These are phyloP conservation scores for Leccinum ochraceum DNA, from an alignment of 768 basidiomycete genomes.

Conservation along the genomic window DNA sequence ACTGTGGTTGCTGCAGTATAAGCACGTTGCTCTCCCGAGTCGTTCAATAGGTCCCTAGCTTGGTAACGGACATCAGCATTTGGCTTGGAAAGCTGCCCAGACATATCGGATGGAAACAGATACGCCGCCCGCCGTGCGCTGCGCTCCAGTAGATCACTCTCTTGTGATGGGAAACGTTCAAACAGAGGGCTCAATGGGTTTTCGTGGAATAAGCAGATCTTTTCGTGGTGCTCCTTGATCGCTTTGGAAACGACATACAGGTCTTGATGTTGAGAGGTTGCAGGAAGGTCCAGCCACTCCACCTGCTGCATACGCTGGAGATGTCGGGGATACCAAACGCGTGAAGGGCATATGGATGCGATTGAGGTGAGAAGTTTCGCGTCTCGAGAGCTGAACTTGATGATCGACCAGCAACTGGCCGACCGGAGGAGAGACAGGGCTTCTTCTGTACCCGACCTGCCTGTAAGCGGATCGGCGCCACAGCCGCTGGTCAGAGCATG, in stretches of 20 bases:
- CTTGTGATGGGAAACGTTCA: neutral
- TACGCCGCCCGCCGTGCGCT: slow-evolving; percentile 9
- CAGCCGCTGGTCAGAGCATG: neutral
- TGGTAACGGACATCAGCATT: slow-evolving; percentile 11
- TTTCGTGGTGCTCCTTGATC: slow-evolving; percentile 29
- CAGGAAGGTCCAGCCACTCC: slow-evolving; percentile 26
- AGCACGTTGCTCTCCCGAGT: slow-evolving; percentile 7
- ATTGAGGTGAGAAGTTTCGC: slow-evolving; percentile 30
- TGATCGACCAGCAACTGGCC: slow-evolving; percentile 40
- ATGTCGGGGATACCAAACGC: slow-evolving; percentile 6
- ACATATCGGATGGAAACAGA: slow-evolving; percentile 10
- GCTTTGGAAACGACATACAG: slow-evolving; percentile 25
- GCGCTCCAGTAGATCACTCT: slow-evolving; percentile 16
- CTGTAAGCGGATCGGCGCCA: neutral
- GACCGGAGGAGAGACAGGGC: slow-evolving; percentile 24
- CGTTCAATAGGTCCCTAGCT: slow-evolving; percentile 5
- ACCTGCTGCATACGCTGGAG: slow-evolving; percentile 37
- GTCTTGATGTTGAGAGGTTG: slow-evolving; percentile 31
- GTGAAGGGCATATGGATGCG: slow-evolving; percentile 31
- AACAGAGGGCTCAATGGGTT: neutral
- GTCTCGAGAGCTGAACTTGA: slow-evolving; percentile 29
- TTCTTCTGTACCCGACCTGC: neutral
- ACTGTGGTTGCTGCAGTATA: slow-evolving; percentile 7
- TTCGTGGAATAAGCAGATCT: slow-evolving; percentile 11
- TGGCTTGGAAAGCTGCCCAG: neutral